Base-by-base conservation (phyloP, 2,329 filamentous ascomycete genomes). In the Botrytis aclada region DNA sequence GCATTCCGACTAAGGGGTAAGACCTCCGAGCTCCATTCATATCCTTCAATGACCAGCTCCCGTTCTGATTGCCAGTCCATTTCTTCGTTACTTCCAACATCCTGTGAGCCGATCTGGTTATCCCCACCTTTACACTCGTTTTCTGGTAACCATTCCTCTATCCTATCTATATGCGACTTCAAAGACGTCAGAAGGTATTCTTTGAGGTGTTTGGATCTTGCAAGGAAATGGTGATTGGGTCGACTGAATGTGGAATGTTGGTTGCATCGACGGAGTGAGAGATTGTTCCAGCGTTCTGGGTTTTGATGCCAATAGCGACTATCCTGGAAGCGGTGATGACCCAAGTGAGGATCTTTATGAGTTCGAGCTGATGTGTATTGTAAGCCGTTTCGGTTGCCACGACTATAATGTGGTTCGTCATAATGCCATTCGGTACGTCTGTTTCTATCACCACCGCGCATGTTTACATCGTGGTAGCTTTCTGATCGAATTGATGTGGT, bases 131-230 rank as follows among this genome's bases (percentile, higher is more conserved):
- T 22, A 29, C 16, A 39, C 32, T 54, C 45, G 47, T n/a, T 14
- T 29, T 51, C 64, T 51, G 45, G 64, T 22, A 66, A 66, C 64
- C 45, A 66, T 66, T 54, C 22, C 22, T 66, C 45, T 47, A 65
- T 65, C 20, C 29, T 65, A 12, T 65, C 29, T 29, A 39, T 51
- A 37, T 66, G 64, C 32, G 32, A 66, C 45, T 25, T 66, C 45
- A 66, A 32, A 66, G 64, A 54, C 20, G 45, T 54, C 2, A 54
- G 32, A 37, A 66, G 64, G 64, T 54, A 51, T 16, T 51, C 32
- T 66, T 51, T 39, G 16, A 66, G 45, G 34, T 51, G 64, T 39
- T 66, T 54, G n/a, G 32, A 66, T 66, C n/a, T 66, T 32, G 37
- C 7, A 25, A 66, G 63, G 16, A 66, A 66, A 54, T 66, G 41